These are phyloP conservation scores for Inga oerstediana DNA, from an alignment of 306 rosid genomes.

Conservation along the genomic window DNA sequence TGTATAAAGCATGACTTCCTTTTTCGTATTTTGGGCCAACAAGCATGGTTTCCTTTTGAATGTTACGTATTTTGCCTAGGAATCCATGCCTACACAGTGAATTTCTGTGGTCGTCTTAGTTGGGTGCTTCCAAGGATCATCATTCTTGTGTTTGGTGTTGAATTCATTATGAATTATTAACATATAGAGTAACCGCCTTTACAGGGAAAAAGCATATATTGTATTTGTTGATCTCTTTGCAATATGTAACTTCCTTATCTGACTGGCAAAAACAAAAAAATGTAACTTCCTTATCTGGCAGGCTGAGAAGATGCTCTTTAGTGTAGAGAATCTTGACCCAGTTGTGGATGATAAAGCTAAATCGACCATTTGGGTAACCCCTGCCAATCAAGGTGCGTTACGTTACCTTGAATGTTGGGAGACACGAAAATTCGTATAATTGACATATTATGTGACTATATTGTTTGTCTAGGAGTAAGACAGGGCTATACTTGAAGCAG, in stretches of 20 bases:
- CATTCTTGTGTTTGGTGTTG: conserved; percentile 8
- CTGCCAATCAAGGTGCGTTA: conserved; percentile 27
- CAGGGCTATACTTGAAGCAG: conserved; percentile 47
- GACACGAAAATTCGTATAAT: conserved; percentile 10
- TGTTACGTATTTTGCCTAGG: conserved; percentile 6
- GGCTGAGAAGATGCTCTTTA: conserved; percentile 42
- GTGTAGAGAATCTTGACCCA: conserved; percentile 36
- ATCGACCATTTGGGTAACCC: conserved; percentile 30
- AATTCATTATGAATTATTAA: neutral
- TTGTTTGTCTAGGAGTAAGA: conserved; percentile 48
- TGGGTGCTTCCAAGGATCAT: neutral
- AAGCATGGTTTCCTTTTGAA: conserved; percentile 7
- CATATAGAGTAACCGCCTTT: no score
- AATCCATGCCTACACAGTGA: neutral
- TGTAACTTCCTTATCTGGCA: conserved; percentile 23
- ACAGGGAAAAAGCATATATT: neutral
- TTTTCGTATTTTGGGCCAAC: neutral
- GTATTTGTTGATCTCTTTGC: conserved; percentile 3
- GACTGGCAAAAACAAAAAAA: no score
- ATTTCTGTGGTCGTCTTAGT: neutral
- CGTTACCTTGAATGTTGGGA: conserved; percentile 17
- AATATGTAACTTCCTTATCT: neutral
- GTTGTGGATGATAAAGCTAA: conserved; percentile 40
- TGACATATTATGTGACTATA: conserved; percentile 21
- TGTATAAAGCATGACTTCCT: neutral